These are phyloP conservation scores for Pholiota conissans DNA, from an alignment of 768 basidiomycete species.

Conservation along the genomic window DNA sequence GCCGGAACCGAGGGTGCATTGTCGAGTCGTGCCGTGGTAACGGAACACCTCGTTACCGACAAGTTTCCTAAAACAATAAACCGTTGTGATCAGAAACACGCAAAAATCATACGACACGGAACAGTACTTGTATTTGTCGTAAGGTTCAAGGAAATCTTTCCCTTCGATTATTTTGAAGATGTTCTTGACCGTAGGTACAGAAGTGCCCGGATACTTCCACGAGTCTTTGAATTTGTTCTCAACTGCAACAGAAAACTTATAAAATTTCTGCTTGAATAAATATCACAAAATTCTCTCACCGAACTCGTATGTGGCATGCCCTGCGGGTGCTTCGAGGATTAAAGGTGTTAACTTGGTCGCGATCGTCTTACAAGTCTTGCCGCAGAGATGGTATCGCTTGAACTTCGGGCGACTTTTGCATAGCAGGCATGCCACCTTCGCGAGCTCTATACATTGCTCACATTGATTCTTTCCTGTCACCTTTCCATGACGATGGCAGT, in stretches of 20 bases:
- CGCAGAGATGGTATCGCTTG: slow-evolving; percentile 18
- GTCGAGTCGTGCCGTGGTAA: slow-evolving; percentile 29
- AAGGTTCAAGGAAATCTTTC: slow-evolving; percentile 21
- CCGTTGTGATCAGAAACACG: not conserved
- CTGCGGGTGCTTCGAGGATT: slow-evolving; percentile 18
- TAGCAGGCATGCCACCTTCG: slow-evolving; percentile 15
- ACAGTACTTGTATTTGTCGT: slow-evolving; percentile 24
- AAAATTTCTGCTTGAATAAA: no score
- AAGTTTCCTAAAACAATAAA: slow-evolving; percentile 13
- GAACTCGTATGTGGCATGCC: slow-evolving; percentile 19
- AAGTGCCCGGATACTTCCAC: slow-evolving; percentile 20
- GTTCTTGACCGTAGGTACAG: slow-evolving; percentile 22
- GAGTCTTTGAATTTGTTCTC: slow-evolving; percentile 25
- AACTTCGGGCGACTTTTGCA: slow-evolving; percentile 11
- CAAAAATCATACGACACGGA: not conserved
- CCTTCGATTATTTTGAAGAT: slow-evolving; percentile 31
- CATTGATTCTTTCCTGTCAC: slow-evolving; percentile 11
- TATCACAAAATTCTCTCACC: slow-evolving; percentile 10
- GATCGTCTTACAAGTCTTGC: slow-evolving; percentile 18
- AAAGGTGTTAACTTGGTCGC: slow-evolving; percentile 19
- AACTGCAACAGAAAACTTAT: no score
- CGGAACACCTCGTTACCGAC: slow-evolving; percentile 30
- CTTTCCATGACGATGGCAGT: slow-evolving; percentile 4
- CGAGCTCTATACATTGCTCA: slow-evolving; percentile 11
- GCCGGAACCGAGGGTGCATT: slow-evolving; percentile 24